Conservation (phyloP, 129 eudicot species). For the Helianthus tuberosus region DNA sequence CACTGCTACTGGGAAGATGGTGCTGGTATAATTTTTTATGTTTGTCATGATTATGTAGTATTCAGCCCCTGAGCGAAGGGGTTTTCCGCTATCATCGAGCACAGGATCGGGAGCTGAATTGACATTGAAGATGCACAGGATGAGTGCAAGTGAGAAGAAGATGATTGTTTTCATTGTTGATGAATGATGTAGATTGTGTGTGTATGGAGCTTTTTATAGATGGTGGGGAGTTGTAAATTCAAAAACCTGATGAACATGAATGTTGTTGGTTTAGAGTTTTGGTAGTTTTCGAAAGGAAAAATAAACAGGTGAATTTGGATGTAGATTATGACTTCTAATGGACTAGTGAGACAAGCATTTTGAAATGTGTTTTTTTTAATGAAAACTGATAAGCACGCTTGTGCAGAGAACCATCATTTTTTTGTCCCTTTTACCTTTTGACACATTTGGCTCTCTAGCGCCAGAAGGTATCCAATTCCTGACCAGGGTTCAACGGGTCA, state of each 20-base stretch:
- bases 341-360: background rate
- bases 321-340: background rate
- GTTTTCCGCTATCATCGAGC: conserved; percentile 20
- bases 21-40: conserved; percentile 18
- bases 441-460: too few species aligned
- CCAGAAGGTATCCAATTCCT: too few species aligned
- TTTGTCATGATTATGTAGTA: conserved; percentile 29
- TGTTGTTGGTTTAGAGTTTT: conserved; percentile 6
- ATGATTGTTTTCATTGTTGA: conserved; percentile 15
- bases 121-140: background rate
- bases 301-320: background rate
- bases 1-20: conserved; percentile 15
- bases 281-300: background rate
- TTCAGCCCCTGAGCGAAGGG: conserved; percentile 22
- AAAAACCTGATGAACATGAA: background rate
- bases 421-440: too few species aligned
- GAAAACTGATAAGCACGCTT: too few species aligned
- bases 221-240: background rate
- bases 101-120: conserved; percentile 16
- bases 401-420: too few species aligned
- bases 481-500: too few species aligned
- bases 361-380: background rate
- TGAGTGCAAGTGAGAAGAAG: conserved; percentile 15
- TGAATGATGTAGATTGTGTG: background rate
- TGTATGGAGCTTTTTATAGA: background rate